These are phyloP conservation scores for Phallus indusiatus DNA, from an alignment of 768 basidiomycete species.

Conservation along the genomic window DNA sequence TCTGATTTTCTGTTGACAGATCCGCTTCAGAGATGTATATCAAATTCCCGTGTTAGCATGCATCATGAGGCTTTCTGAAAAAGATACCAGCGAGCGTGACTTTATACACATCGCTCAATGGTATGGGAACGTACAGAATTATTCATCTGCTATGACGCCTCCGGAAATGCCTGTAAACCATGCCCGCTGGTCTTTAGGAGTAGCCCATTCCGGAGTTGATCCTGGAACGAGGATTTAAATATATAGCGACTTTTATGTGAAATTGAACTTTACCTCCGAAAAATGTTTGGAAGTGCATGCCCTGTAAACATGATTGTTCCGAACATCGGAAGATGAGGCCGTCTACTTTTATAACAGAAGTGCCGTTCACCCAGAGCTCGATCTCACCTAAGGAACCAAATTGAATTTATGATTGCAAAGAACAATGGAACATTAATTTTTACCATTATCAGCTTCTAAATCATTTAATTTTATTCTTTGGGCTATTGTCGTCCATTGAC, in stretches of 20 bases:
- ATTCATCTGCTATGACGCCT: slow-evolving; percentile 35
- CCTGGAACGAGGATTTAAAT: slow-evolving; percentile 24
- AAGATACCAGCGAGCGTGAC: too few species aligned
- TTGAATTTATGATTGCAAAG: not conserved
- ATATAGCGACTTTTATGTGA: not conserved
- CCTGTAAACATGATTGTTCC: slow-evolving; percentile 43
- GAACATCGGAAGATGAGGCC: slow-evolving; percentile 47
- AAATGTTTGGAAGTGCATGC: slow-evolving; percentile 72
- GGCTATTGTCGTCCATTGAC: slow-evolving; percentile 57
- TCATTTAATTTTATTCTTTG: slow-evolving; percentile 72
- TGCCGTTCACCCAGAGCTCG: slow-evolving; percentile 55
- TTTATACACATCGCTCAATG: too few species aligned
- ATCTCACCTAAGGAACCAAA: slow-evolving; percentile 31
- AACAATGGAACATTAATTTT: not conserved
- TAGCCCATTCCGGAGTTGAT: slow-evolving; percentile 38
- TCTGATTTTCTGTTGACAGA: too few species aligned
- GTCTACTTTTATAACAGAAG: slow-evolving; percentile 48
- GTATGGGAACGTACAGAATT: too few species aligned
- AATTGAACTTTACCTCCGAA: slow-evolving; percentile 43
- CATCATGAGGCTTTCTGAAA: too few species aligned
- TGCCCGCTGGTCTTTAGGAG: slow-evolving; percentile 49
- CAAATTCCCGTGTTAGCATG: too few species aligned
- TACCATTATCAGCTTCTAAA: slow-evolving; percentile 55
- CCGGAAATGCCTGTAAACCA: slow-evolving; percentile 67
- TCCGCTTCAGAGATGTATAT: too few species aligned